Percentiles rank a stretch among this genome's conserved stretches.
Conservation (phyloP, 2,329 filamentous ascomycete genomes). For the Hortaea sp. region DNA sequence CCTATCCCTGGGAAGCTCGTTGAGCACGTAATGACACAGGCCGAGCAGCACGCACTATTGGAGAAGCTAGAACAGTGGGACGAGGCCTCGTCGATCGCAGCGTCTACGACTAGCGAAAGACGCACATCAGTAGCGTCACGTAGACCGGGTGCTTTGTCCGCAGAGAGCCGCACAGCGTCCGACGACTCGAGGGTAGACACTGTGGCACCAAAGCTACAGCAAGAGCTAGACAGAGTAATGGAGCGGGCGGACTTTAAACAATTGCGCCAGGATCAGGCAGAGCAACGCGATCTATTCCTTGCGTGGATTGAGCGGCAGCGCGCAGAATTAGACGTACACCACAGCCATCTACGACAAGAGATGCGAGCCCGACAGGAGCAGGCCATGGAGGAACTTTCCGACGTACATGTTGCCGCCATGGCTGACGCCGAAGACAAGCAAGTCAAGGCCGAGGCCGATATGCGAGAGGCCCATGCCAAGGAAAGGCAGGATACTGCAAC, state of each 20-base stretch:
- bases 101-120: slow-evolving; percentile 7
- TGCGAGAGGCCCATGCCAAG: slow-evolving; percentile 30
- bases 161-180: slow-evolving; percentile 8
- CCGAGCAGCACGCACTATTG: slow-evolving; percentile 27
- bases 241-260: slow-evolving; percentile 17
- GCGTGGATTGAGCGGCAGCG: slow-evolving; percentile 17
- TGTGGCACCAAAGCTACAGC: slow-evolving; percentile 5
- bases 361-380: slow-evolving; percentile 12
- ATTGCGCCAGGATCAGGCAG: slow-evolving; percentile 16
- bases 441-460: slow-evolving; percentile 31
- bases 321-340: slow-evolving; percentile 10
- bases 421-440: slow-evolving; percentile 34
- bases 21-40: slow-evolving; percentile 27
- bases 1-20: slow-evolving; percentile 31
- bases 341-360: slow-evolving; percentile 10
- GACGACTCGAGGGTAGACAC: slow-evolving; percentile 10
- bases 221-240: slow-evolving; percentile 12
- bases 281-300: slow-evolving; percentile 22
- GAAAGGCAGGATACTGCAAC: slow-evolving; percentile 35
- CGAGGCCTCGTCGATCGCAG: slow-evolving; percentile 13
- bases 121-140: slow-evolving; percentile 3
- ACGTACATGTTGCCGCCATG: slow-evolving; percentile 29
- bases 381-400: slow-evolving; percentile 15
- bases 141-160: slow-evolving; percentile 1
- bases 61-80: slow-evolving; percentile 24